Evolutionary conservation across 2,329 filamentous ascomycete species (phyloP).

Genomic region (Madurella fahalii): DNA sequence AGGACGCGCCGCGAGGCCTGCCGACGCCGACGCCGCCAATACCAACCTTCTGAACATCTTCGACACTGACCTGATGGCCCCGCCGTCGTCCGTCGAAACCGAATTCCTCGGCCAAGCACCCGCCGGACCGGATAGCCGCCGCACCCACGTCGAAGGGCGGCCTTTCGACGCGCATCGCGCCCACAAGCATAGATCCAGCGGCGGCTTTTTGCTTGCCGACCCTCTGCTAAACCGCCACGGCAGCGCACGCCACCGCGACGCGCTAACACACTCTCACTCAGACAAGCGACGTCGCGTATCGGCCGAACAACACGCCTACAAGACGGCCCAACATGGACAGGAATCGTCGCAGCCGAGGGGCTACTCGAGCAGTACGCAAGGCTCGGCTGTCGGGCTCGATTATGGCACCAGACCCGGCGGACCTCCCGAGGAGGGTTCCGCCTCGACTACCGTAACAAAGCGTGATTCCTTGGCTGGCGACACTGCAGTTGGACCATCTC

Average conservation of each 20-base stretch:
- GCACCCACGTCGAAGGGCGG: constrained; percentile 19
- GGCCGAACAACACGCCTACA: constrained; percentile 12
- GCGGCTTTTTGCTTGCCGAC: constrained; percentile 50
- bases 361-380: constrained; percentile 5
- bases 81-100: constrained; percentile 6
- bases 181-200: constrained; percentile 43
- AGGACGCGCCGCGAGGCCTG: constrained; percentile 20
- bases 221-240: constrained; percentile 31
- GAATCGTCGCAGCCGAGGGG: constrained; percentile 5
- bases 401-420: background rate
- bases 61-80: constrained; percentile 2
- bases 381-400: background rate
- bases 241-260: constrained; percentile 30
- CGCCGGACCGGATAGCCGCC: constrained; percentile 5
- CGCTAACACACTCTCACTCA: constrained; percentile 15
- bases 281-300: constrained; percentile 18
- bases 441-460: constrained; percentile 10
- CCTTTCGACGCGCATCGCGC: constrained; percentile 26
- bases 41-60: background rate
- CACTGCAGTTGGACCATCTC: constrained; percentile 20
- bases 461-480: constrained; percentile 19
- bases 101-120: constrained; percentile 10
- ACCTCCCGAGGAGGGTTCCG: constrained; percentile 8
- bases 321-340: constrained; percentile 6
- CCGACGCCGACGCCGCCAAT: constrained; percentile 13